Base-by-base conservation (phyloP, 495 filamentous ascomycete species). In the Daldinia vernicosa region DNA sequence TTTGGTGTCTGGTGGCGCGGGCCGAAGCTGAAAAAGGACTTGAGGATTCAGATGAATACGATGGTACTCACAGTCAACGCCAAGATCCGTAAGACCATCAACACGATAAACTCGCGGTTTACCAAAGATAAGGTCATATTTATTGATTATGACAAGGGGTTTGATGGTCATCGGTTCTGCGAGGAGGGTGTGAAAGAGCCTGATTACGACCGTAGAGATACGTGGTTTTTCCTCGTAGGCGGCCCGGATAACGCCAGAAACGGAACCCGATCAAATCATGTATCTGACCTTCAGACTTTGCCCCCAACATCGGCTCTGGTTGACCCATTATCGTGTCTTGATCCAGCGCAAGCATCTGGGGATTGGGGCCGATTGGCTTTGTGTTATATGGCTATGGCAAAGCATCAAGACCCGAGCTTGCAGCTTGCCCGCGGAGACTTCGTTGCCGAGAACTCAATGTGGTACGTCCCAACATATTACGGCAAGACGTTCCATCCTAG, bases 181-280 rank as follows among this genome's bases (percentile, higher is more conserved):
- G 84, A 86, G 73, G 65, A 69, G 6, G 72, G 73, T 8, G 80
- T 84, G 8, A 62, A 60, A 14, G 84, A 86, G 66, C 81, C 82
- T 5, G 80, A 80, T 35, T 79, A 80, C 51, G 56, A 62, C 15
- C 75, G 79, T 19, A 59, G 37, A 7, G 79, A 84, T 32, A 81
- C 81, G 3, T 85, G 83, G 83, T 84, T 85, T 57, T 85, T 84
- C 64, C 77, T 80, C 56, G 79, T 82, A 7, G 79, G 80, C n/a
- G 80, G 79, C 4, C 27, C 39, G 7, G 82, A 84, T 58, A 79
- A 80, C 47, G 74, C 63, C 0, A 66, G 61, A 32, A 66, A 70
- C 50, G 58, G 54, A 17, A 66, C 60, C 12, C 50, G 55, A 40
- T 11, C 52, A n/a, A 45, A 54, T 37, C 70, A 40, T 32, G 3